A percentile compares a stretch with the other conserved stretches of the same genome.
Conservation (phyloP, 2,329 filamentous ascomycete genomes). For the Onygenales sp. region DNA sequence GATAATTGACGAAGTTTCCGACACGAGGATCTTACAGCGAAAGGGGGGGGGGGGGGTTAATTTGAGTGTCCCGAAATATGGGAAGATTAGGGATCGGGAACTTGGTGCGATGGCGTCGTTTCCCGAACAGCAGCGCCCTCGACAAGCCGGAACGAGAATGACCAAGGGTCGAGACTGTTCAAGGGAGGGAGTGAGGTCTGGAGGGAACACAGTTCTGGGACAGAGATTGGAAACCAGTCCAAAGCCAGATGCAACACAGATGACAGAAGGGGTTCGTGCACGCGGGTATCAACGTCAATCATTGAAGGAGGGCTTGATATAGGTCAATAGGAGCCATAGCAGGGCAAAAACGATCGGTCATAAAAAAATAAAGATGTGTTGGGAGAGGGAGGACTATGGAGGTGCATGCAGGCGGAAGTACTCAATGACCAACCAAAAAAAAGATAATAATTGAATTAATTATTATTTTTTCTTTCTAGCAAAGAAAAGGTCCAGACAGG, state of each 20-base stretch:
- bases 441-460: not conserved
- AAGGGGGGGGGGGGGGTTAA: not conserved
- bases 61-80: not conserved
- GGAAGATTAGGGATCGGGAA: not conserved
- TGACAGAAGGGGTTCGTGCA: slow-evolving; percentile 1
- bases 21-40: not conserved
- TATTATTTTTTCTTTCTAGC: not conserved
- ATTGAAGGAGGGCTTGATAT: not conserved
- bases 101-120: not conserved
- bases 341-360: not conserved
- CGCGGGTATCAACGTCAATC: not conserved
- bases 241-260: not conserved
- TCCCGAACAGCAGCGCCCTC: not conserved
- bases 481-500: not conserved
- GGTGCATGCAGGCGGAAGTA: not conserved
- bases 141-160: not conserved
- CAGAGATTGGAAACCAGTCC: slow-evolving; percentile 2
- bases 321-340: not conserved
- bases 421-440: not conserved
- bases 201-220: slow-evolving; percentile 1
- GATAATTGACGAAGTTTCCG: not conserved
- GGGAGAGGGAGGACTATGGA: not conserved
- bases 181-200: not conserved
- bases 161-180: not conserved
- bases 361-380: not conserved